Evolutionary conservation across 169 alveolate species (phyloP).

Genomic region (Theileria orientalis): DNA sequence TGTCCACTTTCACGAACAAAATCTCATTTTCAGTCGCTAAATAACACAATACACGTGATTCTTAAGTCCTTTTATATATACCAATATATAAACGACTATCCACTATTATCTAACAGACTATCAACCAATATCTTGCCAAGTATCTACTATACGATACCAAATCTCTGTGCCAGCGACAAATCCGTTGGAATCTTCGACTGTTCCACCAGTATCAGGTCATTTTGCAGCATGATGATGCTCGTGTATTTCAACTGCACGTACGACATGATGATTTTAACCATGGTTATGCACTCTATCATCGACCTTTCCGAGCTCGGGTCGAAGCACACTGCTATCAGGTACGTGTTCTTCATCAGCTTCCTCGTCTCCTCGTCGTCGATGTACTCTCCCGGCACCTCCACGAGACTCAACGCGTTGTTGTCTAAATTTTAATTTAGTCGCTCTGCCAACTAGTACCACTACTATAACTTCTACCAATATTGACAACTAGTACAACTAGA

Average conservation of each 20-base stretch:
- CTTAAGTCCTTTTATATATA: no score
- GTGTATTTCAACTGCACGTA: slow-evolving; percentile 45
- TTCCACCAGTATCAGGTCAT: slow-evolving; percentile 51
- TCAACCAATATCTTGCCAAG: no score
- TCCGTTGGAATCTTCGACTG: slow-evolving; percentile 13
- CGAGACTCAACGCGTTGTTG: background rate
- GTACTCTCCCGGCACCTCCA: slow-evolving; percentile 58
- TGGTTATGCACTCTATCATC: slow-evolving; percentile 37
- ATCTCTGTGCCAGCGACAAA: slow-evolving; percentile 6
- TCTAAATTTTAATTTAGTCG: background rate
- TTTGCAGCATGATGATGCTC: slow-evolving; percentile 47
- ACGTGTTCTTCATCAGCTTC: slow-evolving; percentile 20
- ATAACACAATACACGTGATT: background rate
- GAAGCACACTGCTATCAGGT: slow-evolving; percentile 48
- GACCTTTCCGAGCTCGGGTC: slow-evolving; percentile 59
- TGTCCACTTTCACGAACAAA: slow-evolving; percentile 45
- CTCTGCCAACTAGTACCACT: background rate
- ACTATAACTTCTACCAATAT: no score
- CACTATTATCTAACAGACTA: no score
- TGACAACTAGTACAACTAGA: background rate
- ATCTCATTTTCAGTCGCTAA: slow-evolving; percentile 51
- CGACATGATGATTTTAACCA: slow-evolving; percentile 36
- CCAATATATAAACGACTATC: no score
- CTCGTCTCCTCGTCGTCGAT: slow-evolving; percentile 48
- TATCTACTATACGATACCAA: no score